Evolutionary conservation across 1,284 basidiomycete species (phyloP).

Genomic region (Ganoderma lucidum): DNA sequence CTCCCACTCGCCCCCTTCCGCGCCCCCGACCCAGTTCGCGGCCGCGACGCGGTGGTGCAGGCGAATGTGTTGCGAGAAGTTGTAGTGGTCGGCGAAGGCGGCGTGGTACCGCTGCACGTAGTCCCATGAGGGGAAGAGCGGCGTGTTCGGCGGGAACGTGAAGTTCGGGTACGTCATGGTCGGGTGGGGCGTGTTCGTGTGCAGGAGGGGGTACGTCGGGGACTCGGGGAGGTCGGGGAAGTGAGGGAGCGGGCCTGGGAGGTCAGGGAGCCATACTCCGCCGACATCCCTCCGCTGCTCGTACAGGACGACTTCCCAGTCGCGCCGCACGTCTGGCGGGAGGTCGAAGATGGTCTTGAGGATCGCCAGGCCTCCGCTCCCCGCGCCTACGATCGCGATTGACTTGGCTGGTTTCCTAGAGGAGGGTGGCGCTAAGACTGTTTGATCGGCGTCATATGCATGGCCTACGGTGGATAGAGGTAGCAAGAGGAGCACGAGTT

Average conservation of each 20-base stretch:
- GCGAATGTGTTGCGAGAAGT: slow-evolving; percentile 49
- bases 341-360: slow-evolving; percentile 59
- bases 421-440: slow-evolving; percentile 5
- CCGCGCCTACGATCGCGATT: slow-evolving; percentile 60
- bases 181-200: slow-evolving; percentile 61
- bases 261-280: slow-evolving; percentile 61
- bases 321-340: slow-evolving; percentile 45
- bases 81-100: slow-evolving; percentile 48
- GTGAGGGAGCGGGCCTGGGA: slow-evolving; percentile 41
- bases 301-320: slow-evolving; percentile 58
- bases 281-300: slow-evolving; percentile 60
- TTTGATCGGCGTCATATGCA: slow-evolving; percentile 9
- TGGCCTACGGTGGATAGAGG: slow-evolving; percentile 13
- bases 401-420: slow-evolving; percentile 46
- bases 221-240: slow-evolving; percentile 61
- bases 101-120: slow-evolving; percentile 55
- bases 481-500: slow-evolving; percentile 10
- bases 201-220: slow-evolving; percentile 61
- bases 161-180: slow-evolving; percentile 60
- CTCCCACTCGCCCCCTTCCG: slow-evolving; percentile 53
- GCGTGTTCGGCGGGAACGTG: slow-evolving; percentile 57
- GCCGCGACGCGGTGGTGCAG: slow-evolving; percentile 56
- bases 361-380: slow-evolving; percentile 60
- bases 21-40: slow-evolving; percentile 54
- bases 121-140: slow-evolving; percentile 58